Conservation (phyloP, 2,329 filamentous ascomycete genomes). For the Pseudogymnoascus sp. region DNA sequence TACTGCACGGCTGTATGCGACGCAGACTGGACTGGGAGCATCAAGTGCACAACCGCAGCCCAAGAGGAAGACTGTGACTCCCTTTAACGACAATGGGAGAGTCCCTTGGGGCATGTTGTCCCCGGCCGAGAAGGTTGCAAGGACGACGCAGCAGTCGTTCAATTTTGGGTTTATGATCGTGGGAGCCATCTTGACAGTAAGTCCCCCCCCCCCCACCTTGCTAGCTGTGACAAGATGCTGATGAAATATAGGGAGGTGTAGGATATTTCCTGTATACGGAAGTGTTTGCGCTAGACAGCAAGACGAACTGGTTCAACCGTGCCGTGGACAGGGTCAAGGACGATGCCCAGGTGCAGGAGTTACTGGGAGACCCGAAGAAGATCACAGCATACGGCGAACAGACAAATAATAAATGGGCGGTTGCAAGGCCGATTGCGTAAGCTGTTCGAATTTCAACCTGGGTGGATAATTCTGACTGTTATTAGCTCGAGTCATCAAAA, state of each 20-base stretch:
- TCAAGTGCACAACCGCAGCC: slow-evolving; percentile 26
- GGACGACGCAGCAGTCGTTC: slow-evolving; percentile 83
- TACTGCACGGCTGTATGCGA: slow-evolving; percentile 47
- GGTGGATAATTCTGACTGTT: slow-evolving; percentile 24
- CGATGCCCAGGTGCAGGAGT: slow-evolving; percentile 58
- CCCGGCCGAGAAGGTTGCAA: slow-evolving; percentile 65
- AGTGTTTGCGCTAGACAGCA: slow-evolving; percentile 76
- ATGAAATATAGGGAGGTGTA: slow-evolving; percentile 54
- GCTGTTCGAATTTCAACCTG: background rate
- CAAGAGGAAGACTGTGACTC: slow-evolving; percentile 63
- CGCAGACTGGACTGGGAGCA: slow-evolving; percentile 38
- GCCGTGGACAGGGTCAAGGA: slow-evolving; percentile 70
- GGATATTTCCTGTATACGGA: slow-evolving; percentile 71
- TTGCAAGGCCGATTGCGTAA: slow-evolving; percentile 53
- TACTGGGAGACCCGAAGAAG: slow-evolving; percentile 66
- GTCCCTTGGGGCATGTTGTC: slow-evolving; percentile 76
- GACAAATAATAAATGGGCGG: slow-evolving; percentile 73
- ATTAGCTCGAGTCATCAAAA: slow-evolving; percentile 55
- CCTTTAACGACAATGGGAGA: slow-evolving; percentile 76
- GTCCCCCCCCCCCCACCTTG: slow-evolving; percentile 18
- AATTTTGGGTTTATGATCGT: slow-evolving; percentile 72
- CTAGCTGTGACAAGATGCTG: slow-evolving; percentile 9
- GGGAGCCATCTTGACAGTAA: slow-evolving; percentile 68
- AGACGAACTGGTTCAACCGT: slow-evolving; percentile 80
- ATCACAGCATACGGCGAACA: slow-evolving; percentile 76